These are phyloP conservation scores for Zelopaecilomyces penicillatus DNA, from an alignment of 2,329 filamentous ascomycete species.

Conservation along the genomic window DNA sequence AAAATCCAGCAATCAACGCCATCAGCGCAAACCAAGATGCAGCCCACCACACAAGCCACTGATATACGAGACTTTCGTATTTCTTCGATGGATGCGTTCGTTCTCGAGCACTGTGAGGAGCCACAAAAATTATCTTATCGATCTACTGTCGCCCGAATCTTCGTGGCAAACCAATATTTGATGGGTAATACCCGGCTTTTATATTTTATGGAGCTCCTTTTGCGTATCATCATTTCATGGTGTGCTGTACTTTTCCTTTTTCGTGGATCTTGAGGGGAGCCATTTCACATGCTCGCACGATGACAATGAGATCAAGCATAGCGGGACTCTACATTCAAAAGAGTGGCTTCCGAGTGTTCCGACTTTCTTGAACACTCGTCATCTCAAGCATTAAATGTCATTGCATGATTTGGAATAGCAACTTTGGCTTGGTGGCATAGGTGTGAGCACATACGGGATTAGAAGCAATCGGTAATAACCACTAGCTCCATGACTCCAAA, in stretches of 20 bases:
- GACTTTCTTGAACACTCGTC: too few species aligned
- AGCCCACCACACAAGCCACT: constrained; percentile 10
- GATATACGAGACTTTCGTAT: constrained; percentile 41
- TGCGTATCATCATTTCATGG: constrained; percentile 28
- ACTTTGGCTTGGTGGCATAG: too few species aligned
- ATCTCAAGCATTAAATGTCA: too few species aligned
- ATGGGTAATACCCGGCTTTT: constrained; percentile 25
- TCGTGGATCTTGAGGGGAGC: too few species aligned
- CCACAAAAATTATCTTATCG: constrained; percentile 26
- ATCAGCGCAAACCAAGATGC: constrained; percentile 21
- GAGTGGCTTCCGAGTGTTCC: too few species aligned
- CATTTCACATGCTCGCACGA: too few species aligned
- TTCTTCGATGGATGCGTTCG: constrained; percentile 43
- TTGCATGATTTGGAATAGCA: too few species aligned
- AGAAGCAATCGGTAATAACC: too few species aligned
- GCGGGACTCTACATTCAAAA: too few species aligned
- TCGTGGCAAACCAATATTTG: constrained; percentile 35
- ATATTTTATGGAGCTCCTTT: constrained; percentile 22
- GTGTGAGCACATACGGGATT: too few species aligned
- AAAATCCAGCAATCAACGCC: constrained; percentile 33
- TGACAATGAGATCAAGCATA: too few species aligned
- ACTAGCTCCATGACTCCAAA: too few species aligned
- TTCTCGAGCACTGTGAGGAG: constrained; percentile 26
- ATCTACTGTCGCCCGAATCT: constrained; percentile 29
- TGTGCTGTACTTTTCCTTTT: background rate